Evolutionary conservation across 805 yeast genomes (phyloP).

Genomic region (Lachancea cidri): DNA sequence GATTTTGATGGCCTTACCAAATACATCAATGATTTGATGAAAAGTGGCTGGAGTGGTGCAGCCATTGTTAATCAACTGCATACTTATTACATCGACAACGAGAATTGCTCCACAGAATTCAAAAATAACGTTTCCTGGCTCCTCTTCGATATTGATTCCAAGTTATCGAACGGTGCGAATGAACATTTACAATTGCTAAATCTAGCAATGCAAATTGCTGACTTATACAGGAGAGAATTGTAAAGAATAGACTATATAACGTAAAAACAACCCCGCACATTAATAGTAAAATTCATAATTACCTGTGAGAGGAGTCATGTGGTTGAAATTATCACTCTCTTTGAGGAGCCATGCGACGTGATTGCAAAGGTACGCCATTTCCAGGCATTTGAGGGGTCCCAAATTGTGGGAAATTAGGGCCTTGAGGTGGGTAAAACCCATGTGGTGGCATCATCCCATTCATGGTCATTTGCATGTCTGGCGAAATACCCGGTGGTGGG

Average conservation of each 20-base stretch:
- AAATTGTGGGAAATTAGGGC: conserved; percentile 7
- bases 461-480: conserved; percentile 20
- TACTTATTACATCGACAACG: conserved; percentile 56
- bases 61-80: conserved; percentile 70
- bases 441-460: conserved; percentile 21
- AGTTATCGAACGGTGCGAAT: conserved; percentile 78
- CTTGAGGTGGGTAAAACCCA: conserved; percentile 19
- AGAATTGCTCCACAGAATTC: conserved; percentile 41
- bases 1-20: conserved; percentile 33
- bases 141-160: conserved; percentile 69
- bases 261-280: background rate
- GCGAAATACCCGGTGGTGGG: conserved; percentile 23
- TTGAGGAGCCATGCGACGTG: conserved; percentile 5
- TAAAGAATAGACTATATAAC: conserved; percentile 1
- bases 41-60: conserved; percentile 76
- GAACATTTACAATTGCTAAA: conserved; percentile 80
- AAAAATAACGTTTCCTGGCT: conserved; percentile 62
- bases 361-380: background rate
- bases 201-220: conserved; percentile 49
- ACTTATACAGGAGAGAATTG: conserved; percentile 21
- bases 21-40: conserved; percentile 46
- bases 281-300: background rate
- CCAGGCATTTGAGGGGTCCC: conserved; percentile 3
- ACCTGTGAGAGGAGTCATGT: background rate
- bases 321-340: background rate